Percentiles rank a stretch among this genome's conserved stretches.
phyloP scores from a whole-genome alignment of 306 rosid genomes.

The Ormosia semicastrata region DNA sequence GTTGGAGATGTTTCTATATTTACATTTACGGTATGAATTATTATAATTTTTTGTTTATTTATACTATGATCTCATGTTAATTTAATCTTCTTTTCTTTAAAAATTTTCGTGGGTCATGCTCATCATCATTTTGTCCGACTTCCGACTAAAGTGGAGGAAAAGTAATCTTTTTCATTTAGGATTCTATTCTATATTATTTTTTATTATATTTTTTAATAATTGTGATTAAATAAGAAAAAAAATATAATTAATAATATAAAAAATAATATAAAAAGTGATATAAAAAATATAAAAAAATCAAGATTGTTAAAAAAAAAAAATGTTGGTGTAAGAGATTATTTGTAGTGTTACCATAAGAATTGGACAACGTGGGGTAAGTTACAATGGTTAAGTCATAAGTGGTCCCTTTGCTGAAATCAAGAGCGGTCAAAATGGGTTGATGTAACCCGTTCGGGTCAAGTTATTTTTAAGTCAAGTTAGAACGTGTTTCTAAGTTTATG shows the following conservation, averaged over 20 bases:
- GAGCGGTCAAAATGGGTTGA: no score
- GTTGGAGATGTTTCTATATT: conserved; percentile 62
- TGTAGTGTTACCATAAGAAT: not conserved
- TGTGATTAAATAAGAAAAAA: no score
- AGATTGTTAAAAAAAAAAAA: not conserved
- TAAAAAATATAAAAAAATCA: no score
- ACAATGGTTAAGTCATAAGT: conserved; percentile 12
- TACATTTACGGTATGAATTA: conserved; percentile 52
- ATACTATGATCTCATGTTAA: not conserved
- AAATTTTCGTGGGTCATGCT: not conserved
- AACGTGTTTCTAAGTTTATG: no score
- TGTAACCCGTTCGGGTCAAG: no score
- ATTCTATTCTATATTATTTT: no score
- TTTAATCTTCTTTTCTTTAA: not conserved
- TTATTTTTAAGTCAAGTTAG: no score
- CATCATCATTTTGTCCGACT: not conserved
- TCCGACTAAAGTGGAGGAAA: not conserved
- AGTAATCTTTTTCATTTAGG: not conserved
- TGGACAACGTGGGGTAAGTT: not conserved
- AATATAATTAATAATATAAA: no score
- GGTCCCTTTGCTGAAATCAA: conserved; percentile 24
- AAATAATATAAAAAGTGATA: no score
- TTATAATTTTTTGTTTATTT: not conserved
- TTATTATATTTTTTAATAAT: no score
- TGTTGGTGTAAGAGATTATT: conserved; percentile 2